These are phyloP conservation scores for Clavulina sp. DNA, from an alignment of 768 basidiomycete genomes.

Conservation along the genomic window DNA sequence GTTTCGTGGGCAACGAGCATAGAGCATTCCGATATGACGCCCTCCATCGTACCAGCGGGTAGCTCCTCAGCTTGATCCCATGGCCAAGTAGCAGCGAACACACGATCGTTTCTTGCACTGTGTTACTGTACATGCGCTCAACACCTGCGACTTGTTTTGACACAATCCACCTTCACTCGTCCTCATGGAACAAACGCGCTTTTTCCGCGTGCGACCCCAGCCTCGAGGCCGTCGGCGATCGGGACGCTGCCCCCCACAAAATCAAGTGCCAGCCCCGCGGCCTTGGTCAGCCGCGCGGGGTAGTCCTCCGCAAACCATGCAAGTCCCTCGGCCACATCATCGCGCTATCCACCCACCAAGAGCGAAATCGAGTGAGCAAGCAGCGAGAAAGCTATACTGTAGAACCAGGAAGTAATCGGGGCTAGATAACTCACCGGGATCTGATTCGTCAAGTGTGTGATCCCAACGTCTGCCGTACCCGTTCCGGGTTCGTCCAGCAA, in stretches of 20 bases:
- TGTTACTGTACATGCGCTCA: too few species aligned
- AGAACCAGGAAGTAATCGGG: not conserved
- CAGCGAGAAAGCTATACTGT: not conserved
- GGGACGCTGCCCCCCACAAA: slow-evolving; percentile 35
- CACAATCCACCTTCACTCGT: too few species aligned
- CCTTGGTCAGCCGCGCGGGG: slow-evolving; percentile 25
- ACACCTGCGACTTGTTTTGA: too few species aligned
- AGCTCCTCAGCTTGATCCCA: too few species aligned
- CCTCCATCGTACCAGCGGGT: too few species aligned
- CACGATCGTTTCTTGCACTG: too few species aligned
- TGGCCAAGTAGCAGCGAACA: too few species aligned
- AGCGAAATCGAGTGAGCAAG: not conserved
- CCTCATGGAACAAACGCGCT: slow-evolving; percentile 20
- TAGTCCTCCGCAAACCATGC: slow-evolving; percentile 30
- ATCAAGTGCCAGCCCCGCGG: slow-evolving; percentile 41
- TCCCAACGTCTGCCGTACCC: slow-evolving; percentile 35
- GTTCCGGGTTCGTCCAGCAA: slow-evolving; percentile 34
- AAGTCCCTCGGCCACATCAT: slow-evolving; percentile 38
- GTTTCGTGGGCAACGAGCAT: too few species aligned
- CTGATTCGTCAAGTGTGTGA: slow-evolving; percentile 29
- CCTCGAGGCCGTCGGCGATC: slow-evolving; percentile 31
- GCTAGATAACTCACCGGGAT: slow-evolving; percentile 28
- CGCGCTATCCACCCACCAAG: slow-evolving; percentile 23
- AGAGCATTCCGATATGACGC: too few species aligned
- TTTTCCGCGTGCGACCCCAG: slow-evolving; percentile 32